A percentile compares a stretch with the other conserved stretches of the same genome.
These are phyloP conservation scores for Dictyostelium citrinum DNA, from an alignment of 78 protist genomes.

Conservation along the genomic window DNA sequence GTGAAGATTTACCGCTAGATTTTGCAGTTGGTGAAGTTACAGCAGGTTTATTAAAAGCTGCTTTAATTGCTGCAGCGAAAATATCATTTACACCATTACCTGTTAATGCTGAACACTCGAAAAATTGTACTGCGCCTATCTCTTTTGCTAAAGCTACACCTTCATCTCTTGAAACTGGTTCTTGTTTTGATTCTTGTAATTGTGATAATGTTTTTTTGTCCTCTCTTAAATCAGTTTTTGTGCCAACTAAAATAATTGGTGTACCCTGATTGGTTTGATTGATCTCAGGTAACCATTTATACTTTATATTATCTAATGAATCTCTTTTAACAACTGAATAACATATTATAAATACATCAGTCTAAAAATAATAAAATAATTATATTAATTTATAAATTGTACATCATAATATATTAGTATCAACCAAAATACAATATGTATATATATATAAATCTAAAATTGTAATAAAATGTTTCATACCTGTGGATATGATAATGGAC, in stretches of 20 bases:
- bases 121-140: constrained; percentile 87
- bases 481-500: constrained; percentile 90
- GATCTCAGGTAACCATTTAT: constrained; percentile 68
- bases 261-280: constrained; percentile 44
- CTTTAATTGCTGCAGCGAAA: constrained; percentile 49
- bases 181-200: constrained; percentile 46
- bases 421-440: too few relatives aligned
- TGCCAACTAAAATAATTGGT: constrained; percentile 94
- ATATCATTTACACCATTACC: constrained; percentile 80
- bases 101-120: constrained; percentile 96
- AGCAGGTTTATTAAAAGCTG: constrained; percentile 54
- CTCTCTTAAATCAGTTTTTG: constrained; percentile 88
- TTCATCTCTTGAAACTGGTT: constrained; percentile 53
- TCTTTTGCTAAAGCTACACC: constrained; percentile 66
- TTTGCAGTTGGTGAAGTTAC: neutral
- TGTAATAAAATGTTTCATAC: neutral
- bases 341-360: constrained; percentile 82
- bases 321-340: constrained; percentile 81
- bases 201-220: constrained; percentile 49
- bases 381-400: too few relatives aligned
- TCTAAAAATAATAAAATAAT: neutral
- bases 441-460: neutral
- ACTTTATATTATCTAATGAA: constrained; percentile 90
- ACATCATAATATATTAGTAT: neutral
- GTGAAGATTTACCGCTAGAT: neutral